Conservation (phyloP, 2,329 filamentous ascomycete species). For the Aspergillus sp. region DNA sequence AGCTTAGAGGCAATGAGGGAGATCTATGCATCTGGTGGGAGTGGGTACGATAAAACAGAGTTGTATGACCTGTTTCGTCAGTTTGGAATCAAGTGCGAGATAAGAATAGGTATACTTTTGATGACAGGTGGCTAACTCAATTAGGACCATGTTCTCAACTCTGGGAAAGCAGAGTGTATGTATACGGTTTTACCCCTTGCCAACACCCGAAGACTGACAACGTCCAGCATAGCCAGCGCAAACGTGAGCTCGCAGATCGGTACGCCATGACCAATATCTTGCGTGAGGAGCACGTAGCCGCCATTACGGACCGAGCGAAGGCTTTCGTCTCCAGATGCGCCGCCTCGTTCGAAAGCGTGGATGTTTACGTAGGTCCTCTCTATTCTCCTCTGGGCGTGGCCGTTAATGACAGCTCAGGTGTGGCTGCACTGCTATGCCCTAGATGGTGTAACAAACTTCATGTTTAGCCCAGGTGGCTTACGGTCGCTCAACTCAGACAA, state of each 20-base stretch:
- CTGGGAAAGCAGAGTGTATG: conserved; percentile 14
- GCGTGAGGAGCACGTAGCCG: conserved; percentile 54
- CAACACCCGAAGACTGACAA: not conserved
- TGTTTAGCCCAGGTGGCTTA: conserved; percentile 67
- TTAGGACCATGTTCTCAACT: conserved; percentile 20
- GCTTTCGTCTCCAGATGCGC: conserved; percentile 57
- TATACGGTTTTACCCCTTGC: not conserved
- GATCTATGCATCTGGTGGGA: conserved; percentile 34
- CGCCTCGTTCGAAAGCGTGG: conserved; percentile 49
- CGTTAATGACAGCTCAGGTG: conserved; percentile 19
- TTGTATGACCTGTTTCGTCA: conserved; percentile 37
- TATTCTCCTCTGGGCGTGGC: not conserved
- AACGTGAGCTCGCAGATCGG: conserved; percentile 63
- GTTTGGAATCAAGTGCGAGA: conserved; percentile 27
- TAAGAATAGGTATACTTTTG: too few species aligned
- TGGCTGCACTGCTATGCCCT: conserved; percentile 66
- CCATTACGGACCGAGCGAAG: conserved; percentile 57
- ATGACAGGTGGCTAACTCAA: not conserved
- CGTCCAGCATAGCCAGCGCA: conserved; percentile 60
- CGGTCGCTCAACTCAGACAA: conserved; percentile 55
- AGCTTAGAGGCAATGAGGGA: conserved; percentile 30
- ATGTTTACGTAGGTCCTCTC: conserved; percentile 56
- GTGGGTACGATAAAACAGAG: conserved; percentile 39
- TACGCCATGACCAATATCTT: conserved; percentile 70
- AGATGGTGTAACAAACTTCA: conserved; percentile 67